Conservation (phyloP, 352 stramenopile genomes). For the Blastocystis hominis region DNA sequence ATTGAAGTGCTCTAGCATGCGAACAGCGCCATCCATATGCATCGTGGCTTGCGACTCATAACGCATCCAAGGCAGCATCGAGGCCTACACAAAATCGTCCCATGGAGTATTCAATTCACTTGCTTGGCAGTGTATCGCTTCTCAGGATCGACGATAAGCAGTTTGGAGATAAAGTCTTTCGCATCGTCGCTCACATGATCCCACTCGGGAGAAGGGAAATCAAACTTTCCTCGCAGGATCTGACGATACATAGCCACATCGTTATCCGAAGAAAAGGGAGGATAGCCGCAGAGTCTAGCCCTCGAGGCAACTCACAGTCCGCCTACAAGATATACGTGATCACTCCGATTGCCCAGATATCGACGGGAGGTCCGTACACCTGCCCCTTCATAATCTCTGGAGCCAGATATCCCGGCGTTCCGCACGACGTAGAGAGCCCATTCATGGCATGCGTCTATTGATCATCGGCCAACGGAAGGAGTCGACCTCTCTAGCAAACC, state of each 20-base stretch:
- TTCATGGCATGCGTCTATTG: slow-evolving; percentile 52
- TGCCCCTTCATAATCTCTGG: slow-evolving; percentile 74
- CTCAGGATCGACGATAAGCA: slow-evolving; percentile 73
- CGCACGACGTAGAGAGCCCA: slow-evolving; percentile 74
- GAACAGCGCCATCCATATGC: slow-evolving; percentile 56
- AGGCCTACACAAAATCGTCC: slow-evolving; percentile 1
- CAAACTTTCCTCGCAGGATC: slow-evolving; percentile 74
- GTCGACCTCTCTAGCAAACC: slow-evolving; percentile 71
- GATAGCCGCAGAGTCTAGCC: slow-evolving; percentile 65
- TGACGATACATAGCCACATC: slow-evolving; percentile 79
- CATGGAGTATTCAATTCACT: not conserved
- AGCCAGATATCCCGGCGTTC: slow-evolving; percentile 68
- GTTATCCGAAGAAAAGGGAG: slow-evolving; percentile 81
- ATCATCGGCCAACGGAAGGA: not conserved
- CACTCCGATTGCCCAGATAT: slow-evolving; percentile 75
- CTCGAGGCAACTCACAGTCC: not conserved
- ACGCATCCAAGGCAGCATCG: slow-evolving; percentile 49
- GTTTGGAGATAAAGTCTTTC: slow-evolving; percentile 76
- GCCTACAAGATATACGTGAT: slow-evolving; percentile 78
- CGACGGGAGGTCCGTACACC: slow-evolving; percentile 69
- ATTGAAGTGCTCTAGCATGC: slow-evolving; percentile 58
- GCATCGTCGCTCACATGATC: slow-evolving; percentile 76
- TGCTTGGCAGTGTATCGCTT: slow-evolving; percentile 64
- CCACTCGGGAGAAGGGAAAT: slow-evolving; percentile 78
- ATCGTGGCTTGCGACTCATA: slow-evolving; percentile 57